These are phyloP conservation scores for Hibiscus mutabilis DNA, from an alignment of 345 rosid genomes.

Conservation along the genomic window DNA sequence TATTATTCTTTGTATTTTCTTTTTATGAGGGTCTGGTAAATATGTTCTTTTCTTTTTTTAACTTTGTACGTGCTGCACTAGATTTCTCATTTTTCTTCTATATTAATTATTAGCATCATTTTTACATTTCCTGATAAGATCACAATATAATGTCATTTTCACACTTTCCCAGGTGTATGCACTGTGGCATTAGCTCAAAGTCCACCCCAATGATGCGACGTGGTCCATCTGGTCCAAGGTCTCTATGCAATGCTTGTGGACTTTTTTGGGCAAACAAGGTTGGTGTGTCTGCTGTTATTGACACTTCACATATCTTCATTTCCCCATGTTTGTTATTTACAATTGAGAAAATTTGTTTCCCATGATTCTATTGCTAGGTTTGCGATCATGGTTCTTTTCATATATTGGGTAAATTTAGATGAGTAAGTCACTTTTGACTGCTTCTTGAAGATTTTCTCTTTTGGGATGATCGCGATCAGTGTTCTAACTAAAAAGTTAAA, in stretches of 20 bases:
- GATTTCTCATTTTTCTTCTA: not conserved
- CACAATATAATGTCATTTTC: not conserved
- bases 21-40: not conserved
- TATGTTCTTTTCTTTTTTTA: not conserved
- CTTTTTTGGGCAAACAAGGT: slow-evolving; percentile 95
- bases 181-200: slow-evolving; percentile 82
- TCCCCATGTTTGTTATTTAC: not conserved
- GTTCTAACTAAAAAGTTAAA: not conserved
- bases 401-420: not conserved
- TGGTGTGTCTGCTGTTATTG: slow-evolving; percentile 13
- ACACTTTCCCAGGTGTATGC: slow-evolving; percentile 58
- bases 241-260: slow-evolving; percentile 99
- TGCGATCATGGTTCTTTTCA: not conserved
- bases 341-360: not conserved
- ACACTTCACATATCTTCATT: slow-evolving; percentile 1
- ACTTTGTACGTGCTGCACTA: not conserved
- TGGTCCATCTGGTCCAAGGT: slow-evolving; percentile 92
- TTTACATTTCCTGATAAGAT: not conserved
- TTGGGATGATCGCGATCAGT: not conserved
- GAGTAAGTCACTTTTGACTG: not conserved
- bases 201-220: slow-evolving; percentile 99
- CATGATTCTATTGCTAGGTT: not conserved
- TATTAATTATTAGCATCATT: not conserved
- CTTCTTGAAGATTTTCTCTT: not conserved
- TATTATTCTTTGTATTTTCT: slow-evolving; percentile 5